These are phyloP conservation scores for Erucastrum elatum DNA, from an alignment of 345 rosid genomes.

Conservation along the genomic window DNA sequence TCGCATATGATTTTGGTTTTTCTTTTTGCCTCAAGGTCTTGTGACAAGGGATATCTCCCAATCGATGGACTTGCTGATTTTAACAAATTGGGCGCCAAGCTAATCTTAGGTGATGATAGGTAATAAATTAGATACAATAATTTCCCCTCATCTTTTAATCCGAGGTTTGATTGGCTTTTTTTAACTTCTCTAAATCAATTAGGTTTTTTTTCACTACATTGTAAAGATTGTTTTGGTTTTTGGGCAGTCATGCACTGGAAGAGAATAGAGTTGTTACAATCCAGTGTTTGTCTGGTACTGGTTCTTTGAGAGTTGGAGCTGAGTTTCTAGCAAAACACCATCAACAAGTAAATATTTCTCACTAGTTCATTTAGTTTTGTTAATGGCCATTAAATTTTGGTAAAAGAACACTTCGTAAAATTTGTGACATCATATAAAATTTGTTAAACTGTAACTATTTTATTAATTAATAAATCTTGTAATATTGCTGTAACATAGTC, in stretches of 20 bases:
- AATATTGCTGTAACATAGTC: background rate
- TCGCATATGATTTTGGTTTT: background rate
- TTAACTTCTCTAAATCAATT: background rate
- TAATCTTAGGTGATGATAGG: conserved; percentile 79
- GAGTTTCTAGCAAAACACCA: conserved; percentile 81
- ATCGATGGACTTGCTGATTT: background rate
- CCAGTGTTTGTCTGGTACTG: conserved; percentile 92
- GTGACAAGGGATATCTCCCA: background rate
- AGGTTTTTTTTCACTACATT: background rate
- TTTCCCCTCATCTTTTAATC: background rate
- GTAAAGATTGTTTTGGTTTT: background rate
- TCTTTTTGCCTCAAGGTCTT: background rate
- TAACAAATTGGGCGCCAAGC: conserved; percentile 34
- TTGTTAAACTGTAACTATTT: background rate
- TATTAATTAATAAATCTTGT: background rate
- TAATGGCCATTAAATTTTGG: background rate
- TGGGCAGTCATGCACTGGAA: conserved; percentile 59
- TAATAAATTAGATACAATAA: conserved; percentile 21
- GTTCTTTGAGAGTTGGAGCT: conserved; percentile 88
- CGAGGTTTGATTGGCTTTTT: background rate
- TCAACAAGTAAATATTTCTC: conserved; percentile 43
- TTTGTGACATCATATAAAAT: background rate
- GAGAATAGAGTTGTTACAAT: conserved; percentile 73
- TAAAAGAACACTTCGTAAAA: background rate
- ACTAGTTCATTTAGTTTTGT: background rate